A percentile compares a stretch with the other conserved stretches of the same genome.
These are phyloP conservation scores for Hyaloscypha variabilis DNA, from an alignment of 495 filamentous ascomycete genomes.

Conservation along the genomic window DNA sequence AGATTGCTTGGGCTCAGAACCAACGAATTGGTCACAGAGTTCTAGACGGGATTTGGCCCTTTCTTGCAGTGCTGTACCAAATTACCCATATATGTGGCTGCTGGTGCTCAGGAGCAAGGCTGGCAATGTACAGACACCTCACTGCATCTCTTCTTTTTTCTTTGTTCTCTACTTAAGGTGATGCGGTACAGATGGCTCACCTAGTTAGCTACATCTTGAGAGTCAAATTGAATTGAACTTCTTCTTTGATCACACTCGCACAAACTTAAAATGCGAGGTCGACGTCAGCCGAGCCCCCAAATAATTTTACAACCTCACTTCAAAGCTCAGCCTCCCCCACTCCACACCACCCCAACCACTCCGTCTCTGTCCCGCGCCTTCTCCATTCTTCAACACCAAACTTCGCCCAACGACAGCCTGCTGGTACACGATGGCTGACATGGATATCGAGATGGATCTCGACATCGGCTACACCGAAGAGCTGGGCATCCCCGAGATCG, in stretches of 20 bases:
- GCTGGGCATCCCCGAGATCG: constrained; percentile 44
- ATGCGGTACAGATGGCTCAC: neutral
- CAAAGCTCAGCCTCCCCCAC: neutral
- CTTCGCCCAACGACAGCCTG: no score
- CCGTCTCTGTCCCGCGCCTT: neutral
- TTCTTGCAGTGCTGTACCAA: no score
- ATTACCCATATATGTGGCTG: no score
- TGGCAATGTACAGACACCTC: no score
- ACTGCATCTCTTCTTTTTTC: neutral
- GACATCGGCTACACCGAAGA: constrained; percentile 57
- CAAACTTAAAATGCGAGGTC: neutral
- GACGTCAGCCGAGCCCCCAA: no score
- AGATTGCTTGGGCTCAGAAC: no score
- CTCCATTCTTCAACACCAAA: neutral
- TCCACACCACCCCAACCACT: neutral
- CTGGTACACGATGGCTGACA: constrained; percentile 39
- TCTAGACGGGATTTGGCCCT: no score
- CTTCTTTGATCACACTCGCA: neutral
- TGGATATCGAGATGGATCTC: constrained; percentile 82
- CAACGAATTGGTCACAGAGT: no score
- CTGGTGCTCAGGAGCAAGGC: no score
- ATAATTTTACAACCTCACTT: no score
- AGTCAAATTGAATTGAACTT: neutral
- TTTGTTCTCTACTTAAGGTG: neutral
- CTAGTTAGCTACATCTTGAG: neutral